Conservation (phyloP, 108 stramenopile species). For the Cylindrotheca fusiformis region DNA sequence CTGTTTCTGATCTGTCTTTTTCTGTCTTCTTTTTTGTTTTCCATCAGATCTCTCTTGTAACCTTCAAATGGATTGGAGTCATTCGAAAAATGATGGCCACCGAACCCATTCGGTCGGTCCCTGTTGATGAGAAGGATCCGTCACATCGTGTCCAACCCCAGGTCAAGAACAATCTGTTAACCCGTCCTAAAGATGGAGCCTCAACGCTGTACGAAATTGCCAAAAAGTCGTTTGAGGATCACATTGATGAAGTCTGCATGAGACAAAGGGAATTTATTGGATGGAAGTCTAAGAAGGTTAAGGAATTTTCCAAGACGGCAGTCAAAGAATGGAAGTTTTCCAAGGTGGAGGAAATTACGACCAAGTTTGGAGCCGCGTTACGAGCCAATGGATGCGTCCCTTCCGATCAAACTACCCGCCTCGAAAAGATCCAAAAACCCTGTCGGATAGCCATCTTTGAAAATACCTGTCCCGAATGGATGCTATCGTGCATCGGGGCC, state of each 20-base stretch:
- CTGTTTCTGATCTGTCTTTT: too few relatives aligned
- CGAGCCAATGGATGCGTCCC: slow-evolving; percentile 58
- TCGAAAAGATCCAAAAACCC: slow-evolving; percentile 72
- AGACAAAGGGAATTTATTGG: slow-evolving; percentile 74
- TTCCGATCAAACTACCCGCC: slow-evolving; percentile 47
- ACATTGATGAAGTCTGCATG: slow-evolving; percentile 53
- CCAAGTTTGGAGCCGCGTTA: too few relatives aligned
- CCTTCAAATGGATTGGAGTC: slow-evolving; percentile 77
- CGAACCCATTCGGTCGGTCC: slow-evolving; percentile 60
- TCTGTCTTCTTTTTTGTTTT: too few relatives aligned
- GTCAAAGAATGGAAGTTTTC: slow-evolving; percentile 58
- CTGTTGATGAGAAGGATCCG: slow-evolving; percentile 61
- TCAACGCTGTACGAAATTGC: slow-evolving; percentile 68
- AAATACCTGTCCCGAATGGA: slow-evolving; percentile 90
- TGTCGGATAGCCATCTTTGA: slow-evolving; percentile 86
- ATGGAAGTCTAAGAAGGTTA: too few relatives aligned
- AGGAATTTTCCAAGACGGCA: slow-evolving; percentile 56
- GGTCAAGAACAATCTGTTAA: slow-evolving; percentile 40
- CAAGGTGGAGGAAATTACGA: slow-evolving; percentile 59
- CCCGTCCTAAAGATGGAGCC: slow-evolving; percentile 50
- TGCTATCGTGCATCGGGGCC: too few relatives aligned
- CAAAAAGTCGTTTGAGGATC: slow-evolving; percentile 41
- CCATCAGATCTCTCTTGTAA: slow-evolving; percentile 60
- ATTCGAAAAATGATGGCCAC: slow-evolving; percentile 53
- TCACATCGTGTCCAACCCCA: slow-evolving; percentile 63